phyloP scores from a whole-genome alignment of 352 stramenopile genomes.

The Pythium dissimile region DNA sequence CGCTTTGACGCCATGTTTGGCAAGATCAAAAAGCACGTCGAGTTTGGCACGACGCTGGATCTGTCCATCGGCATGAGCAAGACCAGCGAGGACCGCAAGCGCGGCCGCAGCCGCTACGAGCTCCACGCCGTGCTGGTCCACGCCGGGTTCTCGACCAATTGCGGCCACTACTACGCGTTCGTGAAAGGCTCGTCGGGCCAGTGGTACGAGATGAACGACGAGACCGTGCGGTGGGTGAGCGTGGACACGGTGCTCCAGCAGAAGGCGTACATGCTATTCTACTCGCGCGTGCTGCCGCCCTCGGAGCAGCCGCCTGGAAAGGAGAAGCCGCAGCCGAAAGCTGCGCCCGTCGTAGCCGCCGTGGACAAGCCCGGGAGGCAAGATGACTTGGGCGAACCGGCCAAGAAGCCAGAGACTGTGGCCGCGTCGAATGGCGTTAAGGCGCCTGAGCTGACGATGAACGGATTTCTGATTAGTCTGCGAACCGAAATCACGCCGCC shows the following conservation, averaged over 20 bases:
- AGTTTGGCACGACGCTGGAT: conserved; percentile 68
- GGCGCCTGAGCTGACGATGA: conserved; percentile 41
- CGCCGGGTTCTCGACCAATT: conserved; percentile 83
- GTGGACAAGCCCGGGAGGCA: background rate
- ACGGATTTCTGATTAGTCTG: conserved; percentile 60
- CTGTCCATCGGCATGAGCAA: conserved; percentile 60
- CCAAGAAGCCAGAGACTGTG: background rate
- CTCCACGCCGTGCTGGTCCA: conserved; percentile 86
- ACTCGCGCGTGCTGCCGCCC: conserved; percentile 62
- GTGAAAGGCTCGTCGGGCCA: conserved; percentile 84
- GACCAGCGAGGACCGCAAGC: conserved; percentile 42
- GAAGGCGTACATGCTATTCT: conserved; percentile 91
- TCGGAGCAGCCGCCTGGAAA: conserved; percentile 35
- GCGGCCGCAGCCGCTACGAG: conserved; percentile 60
- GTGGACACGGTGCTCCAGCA: conserved; percentile 84
- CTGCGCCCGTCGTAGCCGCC: background rate
- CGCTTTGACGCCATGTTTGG: conserved; percentile 83
- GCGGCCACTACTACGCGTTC: conserved; percentile 90
- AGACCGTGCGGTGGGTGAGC: conserved; percentile 82
- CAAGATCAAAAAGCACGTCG: conserved; percentile 89
- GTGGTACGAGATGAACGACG: conserved; percentile 93
- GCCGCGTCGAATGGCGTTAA: conserved; percentile 16
- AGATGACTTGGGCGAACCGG: conserved; percentile 1
- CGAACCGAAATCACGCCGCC: conserved; percentile 29
- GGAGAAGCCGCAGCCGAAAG: conserved; percentile 22